A percentile compares a stretch with the other conserved stretches of the same genome.
Evolutionary conservation across 2,329 filamentous ascomycete genomes (phyloP).

Genomic region (Aureobasidium melanogenum): DNA sequence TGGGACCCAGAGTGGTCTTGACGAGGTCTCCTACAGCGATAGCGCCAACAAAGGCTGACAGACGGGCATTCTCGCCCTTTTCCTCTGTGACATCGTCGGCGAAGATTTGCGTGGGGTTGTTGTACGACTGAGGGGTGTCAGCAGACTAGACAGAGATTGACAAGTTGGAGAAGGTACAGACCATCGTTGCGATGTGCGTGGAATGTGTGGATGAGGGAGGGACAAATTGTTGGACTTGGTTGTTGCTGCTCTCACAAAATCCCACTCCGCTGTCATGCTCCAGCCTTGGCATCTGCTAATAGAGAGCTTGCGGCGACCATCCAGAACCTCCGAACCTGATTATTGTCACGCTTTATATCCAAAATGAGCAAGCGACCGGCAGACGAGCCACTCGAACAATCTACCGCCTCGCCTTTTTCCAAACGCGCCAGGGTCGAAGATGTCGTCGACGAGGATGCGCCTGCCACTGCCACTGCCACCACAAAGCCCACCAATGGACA

Average conservation of each 20-base stretch:
- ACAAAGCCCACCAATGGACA: constrained; percentile 18
- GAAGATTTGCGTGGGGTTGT: constrained; percentile 93
- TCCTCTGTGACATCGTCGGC: constrained; percentile 94
- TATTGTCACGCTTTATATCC: neutral
- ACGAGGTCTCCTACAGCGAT: constrained; percentile 96
- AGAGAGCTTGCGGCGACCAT: constrained; percentile 9
- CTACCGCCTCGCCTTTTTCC: constrained; percentile 36
- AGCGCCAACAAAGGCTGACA: constrained; percentile 94
- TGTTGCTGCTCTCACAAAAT: constrained; percentile 1
- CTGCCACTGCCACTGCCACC: constrained; percentile 15
- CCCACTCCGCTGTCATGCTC: neutral
- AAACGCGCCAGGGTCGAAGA: constrained; percentile 40
- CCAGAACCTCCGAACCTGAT: neutral
- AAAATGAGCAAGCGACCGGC: constrained; percentile 39
- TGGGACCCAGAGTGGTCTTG: constrained; percentile 93
- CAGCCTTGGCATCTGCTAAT: neutral
- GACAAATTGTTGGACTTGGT: neutral
- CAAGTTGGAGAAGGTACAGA: neutral
- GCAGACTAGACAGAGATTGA: neutral
- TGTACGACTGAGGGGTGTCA: constrained; percentile 25
- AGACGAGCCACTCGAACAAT: constrained; percentile 35
- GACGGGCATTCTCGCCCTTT: constrained; percentile 97
- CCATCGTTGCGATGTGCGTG: constrained; percentile 13
- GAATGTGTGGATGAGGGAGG: neutral
- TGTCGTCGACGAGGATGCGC: constrained; percentile 25